Base-by-base conservation (phyloP, 495 filamentous ascomycete species). In the Penicillium longicatenatum region DNA sequence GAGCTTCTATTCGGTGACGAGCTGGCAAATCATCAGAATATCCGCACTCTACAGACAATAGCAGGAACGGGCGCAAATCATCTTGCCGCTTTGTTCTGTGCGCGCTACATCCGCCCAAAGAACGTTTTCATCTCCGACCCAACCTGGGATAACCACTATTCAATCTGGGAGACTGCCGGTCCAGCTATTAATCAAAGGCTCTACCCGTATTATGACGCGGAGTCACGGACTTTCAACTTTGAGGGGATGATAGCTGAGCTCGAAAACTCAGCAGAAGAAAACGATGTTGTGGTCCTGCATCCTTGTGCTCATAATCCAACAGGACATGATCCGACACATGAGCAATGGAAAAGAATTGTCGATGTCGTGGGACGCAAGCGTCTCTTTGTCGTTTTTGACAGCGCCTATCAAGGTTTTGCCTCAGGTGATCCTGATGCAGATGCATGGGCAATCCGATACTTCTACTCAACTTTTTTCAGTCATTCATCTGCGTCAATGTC, bases 41-140 rank as follows among this genome's bases (percentile, higher is more conserved):
- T 54, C 14, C 19, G 16, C 19, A 57, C 26, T 11, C 1, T 66
- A 7, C 87, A 90, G 70, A 90, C 90, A 58, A 86, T 93, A 74
- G 90, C 89, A 50, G 90, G 90, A 57, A 94, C 90, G 24, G 90
- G 90, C 52, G 89, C 90, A 35, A 82, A 91, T 22, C 88, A 92
- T 58, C 74, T 93, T 1, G 90, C 90, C 50, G 89, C 86, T 51
- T 79, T 87, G 57, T 92, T 93, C 79, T 82, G 91, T 44, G 74
- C 84, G 57, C 54, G 52, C 11, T 6, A 54, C 24, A 35, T 61
- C 12, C 30, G 30, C 7, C 54, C 59, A 10, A 52, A 59, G 26
- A 29, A 26, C 26, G 66, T 70, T 6, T 64, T 46, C 29, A 57
- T 69, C 16, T 42, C 63, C 2, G 31, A 46, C 21, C 66, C 68